phyloP scores from a whole-genome alignment of 805 yeast species.

The Naumovozyma castellii region DNA sequence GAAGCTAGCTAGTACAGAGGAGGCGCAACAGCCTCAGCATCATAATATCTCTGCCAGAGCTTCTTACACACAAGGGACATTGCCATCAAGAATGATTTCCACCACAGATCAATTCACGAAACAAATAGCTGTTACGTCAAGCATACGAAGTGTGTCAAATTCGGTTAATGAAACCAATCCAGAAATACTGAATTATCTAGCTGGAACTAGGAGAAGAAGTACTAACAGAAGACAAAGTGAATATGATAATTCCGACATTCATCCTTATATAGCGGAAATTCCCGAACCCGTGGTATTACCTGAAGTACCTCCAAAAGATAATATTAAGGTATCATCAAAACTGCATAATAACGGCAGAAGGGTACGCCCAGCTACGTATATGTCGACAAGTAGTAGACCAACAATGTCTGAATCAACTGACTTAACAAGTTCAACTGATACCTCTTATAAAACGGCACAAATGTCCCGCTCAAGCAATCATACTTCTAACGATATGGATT shows the following conservation, averaged over 20 bases:
- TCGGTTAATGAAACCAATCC: background rate
- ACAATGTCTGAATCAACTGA: too few species aligned
- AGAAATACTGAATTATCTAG: background rate
- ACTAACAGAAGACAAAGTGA: background rate
- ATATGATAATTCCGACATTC: background rate
- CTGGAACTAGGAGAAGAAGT: background rate
- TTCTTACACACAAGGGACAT: background rate
- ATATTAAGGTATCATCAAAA: too few species aligned
- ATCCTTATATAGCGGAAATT: background rate
- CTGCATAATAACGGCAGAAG: too few species aligned
- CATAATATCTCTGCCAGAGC: too few species aligned
- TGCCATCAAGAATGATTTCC: background rate
- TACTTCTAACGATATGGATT: too few species aligned
- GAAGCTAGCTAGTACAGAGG: too few species aligned
- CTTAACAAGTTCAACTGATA: too few species aligned
- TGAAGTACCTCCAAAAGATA: background rate
- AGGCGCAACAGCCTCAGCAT: too few species aligned
- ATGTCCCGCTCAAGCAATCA: too few species aligned
- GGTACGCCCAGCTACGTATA: too few species aligned
- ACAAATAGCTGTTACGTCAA: background rate
- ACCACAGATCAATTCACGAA: background rate
- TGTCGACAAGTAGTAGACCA: too few species aligned
- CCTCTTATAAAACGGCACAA: too few species aligned
- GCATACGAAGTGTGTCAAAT: background rate
- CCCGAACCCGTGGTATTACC: background rate